A percentile compares a stretch with the other conserved stretches of the same genome.
Conservation (phyloP, 805 yeast genomes). For the Saccharomycopsis sp. region DNA sequence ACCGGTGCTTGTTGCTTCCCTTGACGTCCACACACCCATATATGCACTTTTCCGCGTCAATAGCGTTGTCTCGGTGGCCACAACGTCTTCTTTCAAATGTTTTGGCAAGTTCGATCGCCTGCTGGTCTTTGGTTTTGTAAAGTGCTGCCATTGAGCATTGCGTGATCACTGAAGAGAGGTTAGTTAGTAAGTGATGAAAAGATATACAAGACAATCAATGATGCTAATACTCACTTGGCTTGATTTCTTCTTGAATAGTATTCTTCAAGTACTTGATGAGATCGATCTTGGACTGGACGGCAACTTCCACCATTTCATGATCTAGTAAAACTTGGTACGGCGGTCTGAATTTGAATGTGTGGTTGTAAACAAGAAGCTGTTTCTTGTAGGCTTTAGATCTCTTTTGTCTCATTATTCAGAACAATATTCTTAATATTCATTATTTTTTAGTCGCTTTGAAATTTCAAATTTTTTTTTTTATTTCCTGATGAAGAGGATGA, state of each 20-base stretch:
- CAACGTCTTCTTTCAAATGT: slow-evolving; percentile 86
- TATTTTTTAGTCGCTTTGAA: too few relatives aligned
- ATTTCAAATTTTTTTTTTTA: too few relatives aligned
- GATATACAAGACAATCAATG: not conserved
- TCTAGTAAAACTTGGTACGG: slow-evolving; percentile 91
- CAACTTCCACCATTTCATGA: slow-evolving; percentile 60
- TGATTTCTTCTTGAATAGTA: slow-evolving; percentile 77
- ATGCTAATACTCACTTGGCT: slow-evolving; percentile 37
- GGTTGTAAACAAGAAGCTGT: slow-evolving; percentile 77
- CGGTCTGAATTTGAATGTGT: slow-evolving; percentile 84
- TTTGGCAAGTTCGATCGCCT: slow-evolving; percentile 75
- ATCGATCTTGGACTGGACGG: slow-evolving; percentile 62
- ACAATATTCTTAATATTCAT: too few relatives aligned
- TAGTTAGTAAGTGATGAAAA: not conserved
- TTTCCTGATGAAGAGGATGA: too few relatives aligned
- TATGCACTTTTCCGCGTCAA: slow-evolving; percentile 68
- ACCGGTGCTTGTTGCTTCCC: slow-evolving; percentile 82
- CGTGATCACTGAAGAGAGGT: slow-evolving; percentile 55
- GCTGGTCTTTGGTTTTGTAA: slow-evolving; percentile 61
- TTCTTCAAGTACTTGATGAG: slow-evolving; percentile 71
- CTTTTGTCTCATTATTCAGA: slow-evolving; percentile 76
- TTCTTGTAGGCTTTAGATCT: slow-evolving; percentile 91
- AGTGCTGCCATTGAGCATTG: slow-evolving; percentile 90
- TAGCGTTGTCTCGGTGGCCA: slow-evolving; percentile 63
- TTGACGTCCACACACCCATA: slow-evolving; percentile 57